phyloP scores from a whole-genome alignment of 225 moss, liverwort and hornwort species.

The Pseudisothecium myosuroides region DNA sequence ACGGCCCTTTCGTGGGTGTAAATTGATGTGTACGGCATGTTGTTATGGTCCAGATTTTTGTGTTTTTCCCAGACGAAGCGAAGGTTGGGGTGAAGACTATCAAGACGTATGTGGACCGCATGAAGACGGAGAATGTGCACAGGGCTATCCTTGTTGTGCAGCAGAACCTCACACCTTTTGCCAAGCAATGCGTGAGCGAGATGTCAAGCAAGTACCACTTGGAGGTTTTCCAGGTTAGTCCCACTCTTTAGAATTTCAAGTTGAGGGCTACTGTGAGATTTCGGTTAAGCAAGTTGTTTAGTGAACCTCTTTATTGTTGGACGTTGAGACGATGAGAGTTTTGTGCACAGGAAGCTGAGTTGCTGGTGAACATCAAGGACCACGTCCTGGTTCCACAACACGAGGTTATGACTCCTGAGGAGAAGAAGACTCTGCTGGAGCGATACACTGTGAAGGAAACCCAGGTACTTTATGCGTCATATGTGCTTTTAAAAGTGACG shows the following conservation, averaged over 20 bases:
- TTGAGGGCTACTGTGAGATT: background rate
- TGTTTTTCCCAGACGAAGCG: constrained; percentile 59
- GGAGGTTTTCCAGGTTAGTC: constrained; percentile 62
- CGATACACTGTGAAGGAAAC: constrained; percentile 53
- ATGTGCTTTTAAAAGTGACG: background rate
- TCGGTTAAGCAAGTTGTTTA: background rate
- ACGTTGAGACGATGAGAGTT: background rate
- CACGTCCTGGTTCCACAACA: constrained; percentile 62
- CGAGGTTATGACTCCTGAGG: constrained; percentile 48
- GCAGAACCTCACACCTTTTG: constrained; percentile 58
- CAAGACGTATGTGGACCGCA: constrained; percentile 71
- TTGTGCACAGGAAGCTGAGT: constrained; percentile 50
- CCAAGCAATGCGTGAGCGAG: constrained; percentile 50
- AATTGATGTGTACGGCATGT: background rate
- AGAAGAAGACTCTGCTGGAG: constrained; percentile 53
- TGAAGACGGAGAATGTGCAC: constrained; percentile 59
- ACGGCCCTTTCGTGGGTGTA: background rate
- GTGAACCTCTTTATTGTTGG: background rate
- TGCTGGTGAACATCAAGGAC: constrained; percentile 67
- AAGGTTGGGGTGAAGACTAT: constrained; percentile 72
- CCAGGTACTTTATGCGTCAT: constrained; percentile 22
- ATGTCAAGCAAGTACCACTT: constrained; percentile 67
- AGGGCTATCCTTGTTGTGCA: constrained; percentile 66
- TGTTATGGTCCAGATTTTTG: constrained; percentile 46
- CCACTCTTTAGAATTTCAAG: background rate